Base-by-base conservation (phyloP, 179 eudicot species). In the Pouteria campechiana region DNA sequence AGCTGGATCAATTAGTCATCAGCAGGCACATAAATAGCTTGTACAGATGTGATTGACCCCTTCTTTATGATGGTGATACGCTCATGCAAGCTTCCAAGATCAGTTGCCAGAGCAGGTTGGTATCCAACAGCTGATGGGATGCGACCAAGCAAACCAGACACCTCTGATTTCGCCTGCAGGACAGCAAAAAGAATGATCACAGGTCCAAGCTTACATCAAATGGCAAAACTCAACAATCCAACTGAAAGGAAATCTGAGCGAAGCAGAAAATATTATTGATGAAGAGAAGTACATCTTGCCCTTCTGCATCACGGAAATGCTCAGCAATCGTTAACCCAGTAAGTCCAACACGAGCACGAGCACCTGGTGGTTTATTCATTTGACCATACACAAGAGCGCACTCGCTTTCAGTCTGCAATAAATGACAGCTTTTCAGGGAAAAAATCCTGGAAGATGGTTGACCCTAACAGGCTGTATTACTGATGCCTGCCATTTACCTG, bases 1-100 rank as follows among this genome's bases (percentile, higher is more conserved):
- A 60, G 98, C 98, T 58, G 98, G 98, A 79, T 90, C 95, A n/a
- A 93, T 85, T 90, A 90, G 58, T 90, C 98, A 70, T 90, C 98
- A 72, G 95, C 98, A 54, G 98, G 98, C 64, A 90, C 98, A 33
- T 90, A 90, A 64, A 90, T 85, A 35, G 98, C 98, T 55, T 90
- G 98, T 33, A 90, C 98, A 11, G 95, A 90, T 38, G 98, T 90
- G 42, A 90, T 90, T 16, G 98, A 90, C 41, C 95, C 98, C 58
- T 86, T 90, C 79, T 76, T 90, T 41, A 95, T 90, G 0, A 95
- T 90, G 4, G 98, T 90, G 48, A 90, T 90, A 72, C 98, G 95
- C 58, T 90, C 95, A 53, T 90, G 98, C 60, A 90, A 95, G 21
- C 93, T 95, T 69, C 98, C 98, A 72, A 90, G 95, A 72, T 90